Conservation (phyloP, 176 grass and related monocot genomes). For the Dendrocalamus sinicus region DNA sequence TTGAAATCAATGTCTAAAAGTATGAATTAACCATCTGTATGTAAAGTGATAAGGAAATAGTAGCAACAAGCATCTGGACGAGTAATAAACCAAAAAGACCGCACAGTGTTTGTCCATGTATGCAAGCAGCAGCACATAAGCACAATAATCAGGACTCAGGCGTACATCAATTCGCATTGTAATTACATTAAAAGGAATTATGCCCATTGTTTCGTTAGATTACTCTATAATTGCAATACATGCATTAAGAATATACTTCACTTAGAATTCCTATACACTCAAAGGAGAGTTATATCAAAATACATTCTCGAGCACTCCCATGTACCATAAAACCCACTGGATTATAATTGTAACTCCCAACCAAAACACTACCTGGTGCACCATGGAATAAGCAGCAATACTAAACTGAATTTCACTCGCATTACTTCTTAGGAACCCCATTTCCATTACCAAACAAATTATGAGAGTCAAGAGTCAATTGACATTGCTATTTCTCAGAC, state of each 20-base stretch:
- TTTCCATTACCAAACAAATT: not conserved
- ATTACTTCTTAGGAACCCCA: not conserved
- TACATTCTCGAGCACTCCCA: not conserved
- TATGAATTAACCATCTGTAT: not conserved
- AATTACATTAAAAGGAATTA: not conserved
- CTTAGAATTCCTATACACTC: not conserved
- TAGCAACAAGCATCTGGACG: not conserved
- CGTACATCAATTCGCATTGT: not conserved
- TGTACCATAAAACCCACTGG: not conserved
- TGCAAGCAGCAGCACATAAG: not conserved
- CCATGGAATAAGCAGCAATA: not conserved
- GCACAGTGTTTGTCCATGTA: not conserved
- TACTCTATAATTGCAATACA: not conserved
- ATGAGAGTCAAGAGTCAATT: not conserved
- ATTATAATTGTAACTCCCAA: not conserved
- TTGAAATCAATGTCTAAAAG: not conserved
- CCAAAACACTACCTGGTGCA: not conserved
- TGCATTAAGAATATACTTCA: not conserved
- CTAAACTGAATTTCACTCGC: not conserved
- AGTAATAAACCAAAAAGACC: not conserved
- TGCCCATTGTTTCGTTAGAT: not conserved
- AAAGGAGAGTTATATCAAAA: not conserved
- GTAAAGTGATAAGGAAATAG: not conserved
- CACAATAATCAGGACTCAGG: not conserved
- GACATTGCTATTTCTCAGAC: not conserved